Conservation (phyloP, 2,329 filamentous ascomycete genomes). For the Raffaelea albimanens region DNA sequence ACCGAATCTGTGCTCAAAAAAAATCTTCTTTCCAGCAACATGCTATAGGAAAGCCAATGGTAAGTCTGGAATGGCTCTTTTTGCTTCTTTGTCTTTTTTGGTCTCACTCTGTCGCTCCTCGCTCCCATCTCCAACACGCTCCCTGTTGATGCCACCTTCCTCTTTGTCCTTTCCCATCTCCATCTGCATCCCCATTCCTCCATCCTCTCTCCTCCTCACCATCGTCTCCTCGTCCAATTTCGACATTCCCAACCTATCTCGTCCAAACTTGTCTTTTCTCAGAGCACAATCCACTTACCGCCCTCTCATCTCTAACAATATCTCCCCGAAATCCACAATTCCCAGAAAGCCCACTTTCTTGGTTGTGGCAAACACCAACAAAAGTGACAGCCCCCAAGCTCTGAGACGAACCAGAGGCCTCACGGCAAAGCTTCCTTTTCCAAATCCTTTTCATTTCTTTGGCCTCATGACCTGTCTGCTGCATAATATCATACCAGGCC, state of each 20-base stretch:
- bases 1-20: not conserved
- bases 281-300: not conserved
- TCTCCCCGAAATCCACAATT: not conserved
- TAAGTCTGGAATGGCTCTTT: too few relatives aligned
- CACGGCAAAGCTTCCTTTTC: not conserved
- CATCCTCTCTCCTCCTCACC: not conserved
- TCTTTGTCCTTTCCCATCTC: not conserved
- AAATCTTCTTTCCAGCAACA: not conserved
- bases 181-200: too few relatives aligned
- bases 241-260: not conserved
- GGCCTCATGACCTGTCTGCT: slow-evolving; percentile 8
- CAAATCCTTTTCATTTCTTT: not conserved
- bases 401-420: not conserved
- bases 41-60: not conserved
- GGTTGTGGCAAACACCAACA: slow-evolving; percentile 1
- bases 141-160: not conserved
- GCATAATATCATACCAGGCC: not conserved
- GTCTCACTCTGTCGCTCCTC: not conserved
- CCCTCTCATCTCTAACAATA: not conserved
- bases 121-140: not conserved
- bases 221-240: not conserved
- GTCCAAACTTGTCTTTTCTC: not conserved
- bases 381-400: not conserved
- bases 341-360: slow-evolving; percentile 2
- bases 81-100: not conserved